Evolutionary conservation across 73 alveolate genomes (phyloP).

Genomic region (Stentor roeselii): DNA sequence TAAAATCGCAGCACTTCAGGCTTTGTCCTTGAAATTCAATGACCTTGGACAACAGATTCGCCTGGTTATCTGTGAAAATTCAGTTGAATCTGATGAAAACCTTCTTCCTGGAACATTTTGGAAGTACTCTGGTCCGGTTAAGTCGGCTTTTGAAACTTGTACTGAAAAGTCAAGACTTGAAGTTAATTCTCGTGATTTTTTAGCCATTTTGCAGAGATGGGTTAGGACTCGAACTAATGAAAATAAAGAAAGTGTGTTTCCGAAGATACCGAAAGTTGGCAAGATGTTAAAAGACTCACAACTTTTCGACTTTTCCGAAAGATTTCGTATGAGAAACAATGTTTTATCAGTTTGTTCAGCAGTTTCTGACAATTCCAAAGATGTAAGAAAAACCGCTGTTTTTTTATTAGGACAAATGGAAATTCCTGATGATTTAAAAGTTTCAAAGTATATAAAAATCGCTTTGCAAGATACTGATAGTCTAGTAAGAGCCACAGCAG

Average conservation of each 20-base stretch:
- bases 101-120: background rate
- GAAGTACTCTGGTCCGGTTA: background rate
- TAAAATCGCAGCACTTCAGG: background rate
- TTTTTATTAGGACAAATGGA: background rate
- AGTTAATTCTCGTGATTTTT: background rate
- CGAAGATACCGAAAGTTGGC: background rate
- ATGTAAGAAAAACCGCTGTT: background rate
- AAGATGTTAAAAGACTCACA: background rate
- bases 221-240: too few species aligned
- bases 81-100: background rate
- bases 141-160: background rate
- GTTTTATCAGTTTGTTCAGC: background rate
- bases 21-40: background rate
- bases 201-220: background rate
- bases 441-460: too few species aligned
- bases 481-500: background rate
- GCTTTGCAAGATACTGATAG: background rate
- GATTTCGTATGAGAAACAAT: background rate
- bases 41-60: background rate
- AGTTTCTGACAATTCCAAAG: background rate
- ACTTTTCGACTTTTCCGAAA: background rate
- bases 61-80: background rate
- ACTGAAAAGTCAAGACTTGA: background rate
- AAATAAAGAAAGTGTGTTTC: background rate
- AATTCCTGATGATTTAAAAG: background rate